A percentile compares a stretch with the other conserved stretches of the same genome.
Evolutionary conservation across 1,284 basidiomycete species (phyloP).

Genomic region (Cutaneotrichosporon curvatum): DNA sequence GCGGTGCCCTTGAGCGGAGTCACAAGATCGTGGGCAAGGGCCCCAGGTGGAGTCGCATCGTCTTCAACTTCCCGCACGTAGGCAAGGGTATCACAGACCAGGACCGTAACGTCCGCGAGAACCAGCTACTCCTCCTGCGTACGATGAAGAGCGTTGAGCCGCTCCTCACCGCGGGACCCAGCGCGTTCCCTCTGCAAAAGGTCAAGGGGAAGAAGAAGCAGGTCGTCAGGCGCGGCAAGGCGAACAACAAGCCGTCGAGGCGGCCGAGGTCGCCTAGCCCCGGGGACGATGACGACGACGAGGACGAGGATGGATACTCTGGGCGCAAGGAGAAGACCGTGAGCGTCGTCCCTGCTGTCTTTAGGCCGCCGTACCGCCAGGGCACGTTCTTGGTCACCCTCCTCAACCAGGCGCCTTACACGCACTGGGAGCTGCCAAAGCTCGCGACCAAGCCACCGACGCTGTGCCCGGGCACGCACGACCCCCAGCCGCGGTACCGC

Average conservation of each 20-base stretch:
- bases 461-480: slow-evolving; percentile 7
- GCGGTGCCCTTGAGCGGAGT: slow-evolving; percentile 60
- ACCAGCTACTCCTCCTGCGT: slow-evolving; percentile 78
- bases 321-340: slow-evolving; percentile 12
- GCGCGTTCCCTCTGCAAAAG: slow-evolving; percentile 16
- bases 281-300: slow-evolving; percentile 21
- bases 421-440: slow-evolving; percentile 71
- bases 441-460: slow-evolving; percentile 58
- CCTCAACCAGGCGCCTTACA: slow-evolving; percentile 81
- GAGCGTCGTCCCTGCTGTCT: slow-evolving; percentile 13
- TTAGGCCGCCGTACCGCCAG: slow-evolving; percentile 40
- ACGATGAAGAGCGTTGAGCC: slow-evolving; percentile 70
- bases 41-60: slow-evolving; percentile 60
- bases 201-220: slow-evolving; percentile 12
- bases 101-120: slow-evolving; percentile 84
- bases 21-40: slow-evolving; percentile 48
- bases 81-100: slow-evolving; percentile 91
- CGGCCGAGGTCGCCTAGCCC: slow-evolving; percentile 4
- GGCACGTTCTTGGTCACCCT: slow-evolving; percentile 71
- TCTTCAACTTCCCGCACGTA: slow-evolving; percentile 96
- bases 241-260: slow-evolving; percentile 2
- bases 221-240: slow-evolving; percentile 3
- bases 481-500: slow-evolving; percentile 60
- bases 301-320: slow-evolving; percentile 51
- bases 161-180: slow-evolving; percentile 56